Evolutionary conservation across 441 rosid species (phyloP), one percentile per base, ranked within the genome.

Genomic region (Jatropha podagrica): DNA sequence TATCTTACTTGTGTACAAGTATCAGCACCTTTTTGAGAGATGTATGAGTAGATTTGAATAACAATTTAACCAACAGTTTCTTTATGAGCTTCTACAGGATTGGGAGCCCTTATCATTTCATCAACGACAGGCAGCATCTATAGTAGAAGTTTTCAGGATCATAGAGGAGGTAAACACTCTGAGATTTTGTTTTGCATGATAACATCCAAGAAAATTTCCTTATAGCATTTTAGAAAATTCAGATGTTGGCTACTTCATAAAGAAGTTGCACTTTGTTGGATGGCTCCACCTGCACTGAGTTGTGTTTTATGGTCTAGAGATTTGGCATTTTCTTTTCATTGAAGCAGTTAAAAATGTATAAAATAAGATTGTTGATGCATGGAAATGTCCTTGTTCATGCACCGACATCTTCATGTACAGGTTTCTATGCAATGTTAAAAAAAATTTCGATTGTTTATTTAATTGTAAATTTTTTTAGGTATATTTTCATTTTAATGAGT

Each of bases 61-160:
- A 44, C 5, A 23, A 55, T 58, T 54, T 52, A 73, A 75, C 41
- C 38, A 38, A 38, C 58, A 4, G 48, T 56, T 42, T 68, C 67
- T 59, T 69, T 41, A 52, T 78, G 67, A 77, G 68, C 75, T 60
- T 80, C 51, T 85, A 90, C 88, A 96, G 99, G 95, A 92, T 73
- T 96, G 99, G 99, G 98, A 92, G 86, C 95, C 99, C 78, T 81
- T 96, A 75, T 96, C 99, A 75, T 86, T 80, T 83, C 98, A 94
- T 75, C 97, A 96, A 78, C 91, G 87, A 72, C 98, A 92, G 79
- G 94, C 97, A 52, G 86, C 91, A 78, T 96, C 99, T 54, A 84
- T 92, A 77, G 85, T 96, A 72, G 99, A 96, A 88, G 94, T 96
- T 80, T 96, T 96, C 79, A 92, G 99, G 87, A 96, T 96, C 41